A percentile compares a stretch with the other conserved stretches of the same genome.
phyloP scores from a whole-genome alignment of 2,329 filamentous ascomycete species.

The Sordariomycetes sp. region DNA sequence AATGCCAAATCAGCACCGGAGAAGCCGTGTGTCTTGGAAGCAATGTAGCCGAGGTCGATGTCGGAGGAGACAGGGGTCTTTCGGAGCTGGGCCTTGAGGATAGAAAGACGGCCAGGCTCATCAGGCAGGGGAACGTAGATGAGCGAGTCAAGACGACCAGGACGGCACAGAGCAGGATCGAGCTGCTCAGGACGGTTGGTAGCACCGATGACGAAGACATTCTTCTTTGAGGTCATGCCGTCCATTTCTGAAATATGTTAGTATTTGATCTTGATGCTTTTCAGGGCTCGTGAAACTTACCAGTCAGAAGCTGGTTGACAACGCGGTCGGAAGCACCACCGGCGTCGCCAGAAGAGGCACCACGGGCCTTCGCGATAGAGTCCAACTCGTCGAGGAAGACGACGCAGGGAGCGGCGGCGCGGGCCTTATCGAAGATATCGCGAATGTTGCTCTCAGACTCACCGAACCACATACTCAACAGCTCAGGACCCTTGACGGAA shows the following conservation, averaged over 20 bases:
- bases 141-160: conserved; percentile 94
- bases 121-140: conserved; percentile 98
- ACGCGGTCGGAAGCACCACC: conserved; percentile 98
- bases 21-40: conserved; percentile 95
- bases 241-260: conserved; percentile 68
- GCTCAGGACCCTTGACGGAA: conserved; percentile 95
- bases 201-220: conserved; percentile 98
- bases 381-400: conserved; percentile 99
- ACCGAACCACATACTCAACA: conserved; percentile 99
- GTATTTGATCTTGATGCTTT: background rate
- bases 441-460: conserved; percentile 99
- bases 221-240: conserved; percentile 99
- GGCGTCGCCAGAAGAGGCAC: conserved; percentile 90
- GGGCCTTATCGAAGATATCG: conserved; percentile 99
- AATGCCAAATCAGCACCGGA: conserved; percentile 99
- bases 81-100: conserved; percentile 91
- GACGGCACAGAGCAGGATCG: conserved; percentile 94
- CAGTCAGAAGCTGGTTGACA: conserved; percentile 97
- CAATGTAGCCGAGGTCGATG: conserved; percentile 85
- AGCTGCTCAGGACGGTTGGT: conserved; percentile 99
- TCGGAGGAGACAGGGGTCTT: conserved; percentile 90
- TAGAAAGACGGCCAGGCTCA: conserved; percentile 77
- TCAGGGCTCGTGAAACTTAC: conserved; percentile 39
- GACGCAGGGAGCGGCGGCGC: conserved; percentile 93
- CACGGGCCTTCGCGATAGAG: conserved; percentile 98